Evolutionary conservation across 2,329 filamentous ascomycete species (phyloP), one percentile per base, ranked within the genome.

Genomic region (Epichloe sylvatica): DNA sequence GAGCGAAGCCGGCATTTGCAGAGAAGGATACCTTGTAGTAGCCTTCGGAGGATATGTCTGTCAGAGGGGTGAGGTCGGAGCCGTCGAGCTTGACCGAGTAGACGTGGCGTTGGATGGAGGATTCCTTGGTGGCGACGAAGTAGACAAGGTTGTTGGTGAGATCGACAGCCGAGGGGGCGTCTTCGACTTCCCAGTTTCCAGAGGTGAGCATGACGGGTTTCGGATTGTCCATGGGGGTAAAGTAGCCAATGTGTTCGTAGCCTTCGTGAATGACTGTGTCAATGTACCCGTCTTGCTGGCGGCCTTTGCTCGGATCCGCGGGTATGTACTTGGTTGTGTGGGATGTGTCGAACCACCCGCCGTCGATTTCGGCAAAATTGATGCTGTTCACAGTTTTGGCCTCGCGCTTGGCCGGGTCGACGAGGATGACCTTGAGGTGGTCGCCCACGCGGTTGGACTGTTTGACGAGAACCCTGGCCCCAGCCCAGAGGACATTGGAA

Each of bases 391-490:
- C 81, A 0, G 86, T 83, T 64, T 84, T 85, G 33, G 87, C 90
- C 19, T 77, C 81, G 45, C 88, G 82, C 3, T 74, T 70, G 21
- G 72, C 68, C 5, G 92, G 85, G 62, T 98, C 87, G 49, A 97
- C 81, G 5, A 97, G 73, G 6, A 94, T 81, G 25, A 96, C 81
- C 55, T 86, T 88, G 62, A 97, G 76, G n/a, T 88, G 67, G 60
- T 97, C 90, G 62, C 90, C 95, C 59, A 96, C 88, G 48, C 92
- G 81, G 64, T 98, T 98, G 0, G 90, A 96, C 66, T 94, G 85
- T 56, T 92, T 86, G 57, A 98, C 79, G 13, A 98, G 71, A 7
- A 92, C 84, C 61, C 91, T 86, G 51, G 78, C 76, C 1, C 87
- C 88, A 4, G 88, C 87, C 91, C 92, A 98, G 13, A 94, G 70